A percentile compares a stretch with the other conserved stretches of the same genome.
Conservation (phyloP, 2,329 filamentous ascomycete genomes). For the Cladobotryum mycophilum region DNA sequence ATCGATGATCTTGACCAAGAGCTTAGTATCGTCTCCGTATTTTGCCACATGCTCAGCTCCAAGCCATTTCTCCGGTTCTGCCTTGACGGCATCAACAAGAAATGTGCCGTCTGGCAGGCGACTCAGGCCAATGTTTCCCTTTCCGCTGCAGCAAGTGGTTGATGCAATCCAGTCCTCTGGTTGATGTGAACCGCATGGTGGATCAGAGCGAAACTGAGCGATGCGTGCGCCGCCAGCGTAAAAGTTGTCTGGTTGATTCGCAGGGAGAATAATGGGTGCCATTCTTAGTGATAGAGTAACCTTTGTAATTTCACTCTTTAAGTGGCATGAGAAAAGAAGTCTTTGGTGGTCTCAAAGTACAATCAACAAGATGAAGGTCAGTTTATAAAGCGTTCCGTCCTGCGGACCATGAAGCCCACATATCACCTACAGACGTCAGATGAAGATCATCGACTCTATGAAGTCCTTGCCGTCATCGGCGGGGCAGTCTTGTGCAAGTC, state of each 20-base stretch:
- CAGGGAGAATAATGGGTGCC: slow-evolving; percentile 14
- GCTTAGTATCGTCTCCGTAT: slow-evolving; percentile 15
- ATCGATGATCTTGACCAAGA: slow-evolving; percentile 19
- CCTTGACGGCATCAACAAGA: slow-evolving; percentile 13
- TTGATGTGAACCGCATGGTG: slow-evolving; percentile 8
- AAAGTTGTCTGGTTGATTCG: slow-evolving; percentile 14
- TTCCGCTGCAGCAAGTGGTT: slow-evolving; percentile 16
- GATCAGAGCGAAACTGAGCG: slow-evolving; percentile 10
- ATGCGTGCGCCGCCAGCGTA: slow-evolving; percentile 15
- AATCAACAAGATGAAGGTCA: too few species aligned
- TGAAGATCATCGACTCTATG: too few species aligned
- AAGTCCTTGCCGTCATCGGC: too few species aligned
- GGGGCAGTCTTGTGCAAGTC: too few species aligned
- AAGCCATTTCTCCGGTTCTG: slow-evolving; percentile 15
- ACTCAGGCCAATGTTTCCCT: slow-evolving; percentile 11
- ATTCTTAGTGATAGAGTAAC: not conserved
- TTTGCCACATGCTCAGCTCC: slow-evolving; percentile 13
- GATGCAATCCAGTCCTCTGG: slow-evolving; percentile 18
- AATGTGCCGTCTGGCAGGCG: slow-evolving; percentile 13
- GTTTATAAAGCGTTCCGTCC: too few species aligned
- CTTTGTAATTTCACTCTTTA: too few species aligned
- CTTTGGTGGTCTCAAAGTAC: too few species aligned
- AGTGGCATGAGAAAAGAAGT: too few species aligned
- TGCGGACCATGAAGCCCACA: too few species aligned
- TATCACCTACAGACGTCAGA: too few species aligned